phyloP scores from a whole-genome alignment of 495 filamentous ascomycete species.

The Xylaria flabelliformis region DNA sequence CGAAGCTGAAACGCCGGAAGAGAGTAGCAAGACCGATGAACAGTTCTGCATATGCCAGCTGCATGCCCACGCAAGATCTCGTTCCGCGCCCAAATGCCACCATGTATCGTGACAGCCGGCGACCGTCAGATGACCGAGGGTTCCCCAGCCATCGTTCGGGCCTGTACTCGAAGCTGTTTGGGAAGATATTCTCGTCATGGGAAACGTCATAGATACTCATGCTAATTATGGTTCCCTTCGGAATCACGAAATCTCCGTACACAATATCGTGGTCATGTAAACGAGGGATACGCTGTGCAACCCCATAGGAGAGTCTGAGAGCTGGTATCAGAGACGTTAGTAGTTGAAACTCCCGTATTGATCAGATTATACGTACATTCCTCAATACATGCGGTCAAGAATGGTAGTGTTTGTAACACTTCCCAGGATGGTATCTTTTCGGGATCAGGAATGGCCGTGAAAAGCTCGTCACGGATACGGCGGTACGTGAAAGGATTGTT shows the following conservation, averaged over 20 bases:
- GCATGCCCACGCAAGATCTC: constrained; percentile 49
- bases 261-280: not conserved
- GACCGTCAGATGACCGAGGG: constrained; percentile 16
- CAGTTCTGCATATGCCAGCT: constrained; percentile 42
- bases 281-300: not conserved
- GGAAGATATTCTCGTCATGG: constrained; percentile 2
- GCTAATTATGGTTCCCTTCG: not conserved
- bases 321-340: constrained; percentile 2
- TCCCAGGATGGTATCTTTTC: not conserved
- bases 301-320: not conserved
- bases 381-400: not conserved
- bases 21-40: constrained; percentile 37
- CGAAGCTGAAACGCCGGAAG: constrained; percentile 47
- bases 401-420: not conserved
- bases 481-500: not conserved
- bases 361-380: constrained; percentile 3
- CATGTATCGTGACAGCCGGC: constrained; percentile 35
- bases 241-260: constrained; percentile 2
- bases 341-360: not conserved
- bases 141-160: constrained; percentile 16
- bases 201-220: constrained; percentile 4
- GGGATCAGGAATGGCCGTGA: not conserved
- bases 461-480: constrained; percentile 3
- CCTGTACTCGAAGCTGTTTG: constrained; percentile 3
- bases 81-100: constrained; percentile 52